A percentile compares a stretch with the other conserved stretches of the same genome.
phyloP scores from a whole-genome alignment of 306 rosid genomes.

The Quercus glauca region DNA sequence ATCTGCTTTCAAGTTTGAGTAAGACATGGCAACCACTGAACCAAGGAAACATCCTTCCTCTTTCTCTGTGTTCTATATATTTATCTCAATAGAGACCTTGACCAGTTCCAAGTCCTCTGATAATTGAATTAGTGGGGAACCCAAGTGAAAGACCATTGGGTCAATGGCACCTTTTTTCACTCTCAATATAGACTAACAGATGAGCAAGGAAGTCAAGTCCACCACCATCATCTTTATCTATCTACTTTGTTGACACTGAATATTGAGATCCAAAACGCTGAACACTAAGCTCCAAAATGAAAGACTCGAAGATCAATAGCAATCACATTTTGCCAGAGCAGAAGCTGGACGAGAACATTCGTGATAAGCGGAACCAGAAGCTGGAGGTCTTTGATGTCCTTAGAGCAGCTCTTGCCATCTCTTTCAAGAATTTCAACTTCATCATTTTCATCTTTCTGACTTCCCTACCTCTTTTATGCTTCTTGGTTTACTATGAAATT shows the following conservation, averaged over 20 bases:
- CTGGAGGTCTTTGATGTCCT: conserved; percentile 37
- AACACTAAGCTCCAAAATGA: not conserved
- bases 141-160: too few species aligned
- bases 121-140: too few species aligned
- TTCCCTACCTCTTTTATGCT: conserved; percentile 48
- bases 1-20: too few species aligned
- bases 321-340: conserved; percentile 30
- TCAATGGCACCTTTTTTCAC: not conserved
- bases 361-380: not conserved
- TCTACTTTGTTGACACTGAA: too few species aligned
- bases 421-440: conserved; percentile 47
- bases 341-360: conserved; percentile 1
- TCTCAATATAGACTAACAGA: not conserved
- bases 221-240: not conserved
- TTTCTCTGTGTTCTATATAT: too few species aligned
- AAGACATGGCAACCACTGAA: too few species aligned
- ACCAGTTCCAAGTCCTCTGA: too few species aligned
- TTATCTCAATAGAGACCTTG: too few species aligned
- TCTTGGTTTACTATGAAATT: conserved; percentile 43
- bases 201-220: not conserved
- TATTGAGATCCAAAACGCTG: not conserved
- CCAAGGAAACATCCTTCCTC: too few species aligned
- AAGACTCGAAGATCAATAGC: conserved; percentile 31
- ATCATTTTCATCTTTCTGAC: conserved; percentile 39
- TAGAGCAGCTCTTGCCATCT: conserved; percentile 27